Base-by-base conservation (phyloP, 2,329 filamentous ascomycete genomes). In the Periconia sp. region DNA sequence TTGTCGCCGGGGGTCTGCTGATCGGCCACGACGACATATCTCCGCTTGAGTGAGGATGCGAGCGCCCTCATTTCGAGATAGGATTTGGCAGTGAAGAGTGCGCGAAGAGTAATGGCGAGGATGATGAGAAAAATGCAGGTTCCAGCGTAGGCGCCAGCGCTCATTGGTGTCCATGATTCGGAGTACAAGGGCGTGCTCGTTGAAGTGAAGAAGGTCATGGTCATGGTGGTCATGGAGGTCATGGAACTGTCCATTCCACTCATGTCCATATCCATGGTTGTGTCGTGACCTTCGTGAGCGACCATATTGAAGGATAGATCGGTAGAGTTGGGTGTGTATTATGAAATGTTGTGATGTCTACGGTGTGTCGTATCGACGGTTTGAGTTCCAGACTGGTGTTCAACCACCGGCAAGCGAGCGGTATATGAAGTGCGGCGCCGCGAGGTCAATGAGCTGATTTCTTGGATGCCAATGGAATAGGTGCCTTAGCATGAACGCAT, bases 91-190 rank as follows among this genome's bases (percentile, higher is more conserved):
- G 91, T 91, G 36, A 92, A 74, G 12, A 96, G 76, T 15, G 77
- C 73, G 38, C 92, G 87, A 62, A 86, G 84, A 43, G 87, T 61
- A 48, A 85, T 76, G 47, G 85, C 85, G 37, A 97, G 84, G 31
- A 87, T 57, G 65, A 96, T 85, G 43, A 96, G 79, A 73, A 96
- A 96, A 66, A 96, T 88, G 76, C 92, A 95, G 19, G 90, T 95
- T 42, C 84, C 92, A 2, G 89, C 90, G 71, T 96, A 97, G 46
- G 80, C 74, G 57, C 86, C 89, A 5, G 79, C 74, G 24, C 74
- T 85, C 19, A 65, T 72, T 4, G 92, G 92, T 2, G 87, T 87
- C 90, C 92, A 97, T 38, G 76, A 68, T 16, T 72, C 67, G 12
- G 88, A 85, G 74, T 79, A 89, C 32, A 90, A 77, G 3, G 85